A percentile compares a stretch with the other conserved stretches of the same genome.
These are phyloP conservation scores for Piromyces sp. DNA, from an alignment of 192 early-diverging fungal genomes.

Conservation along the genomic window DNA sequence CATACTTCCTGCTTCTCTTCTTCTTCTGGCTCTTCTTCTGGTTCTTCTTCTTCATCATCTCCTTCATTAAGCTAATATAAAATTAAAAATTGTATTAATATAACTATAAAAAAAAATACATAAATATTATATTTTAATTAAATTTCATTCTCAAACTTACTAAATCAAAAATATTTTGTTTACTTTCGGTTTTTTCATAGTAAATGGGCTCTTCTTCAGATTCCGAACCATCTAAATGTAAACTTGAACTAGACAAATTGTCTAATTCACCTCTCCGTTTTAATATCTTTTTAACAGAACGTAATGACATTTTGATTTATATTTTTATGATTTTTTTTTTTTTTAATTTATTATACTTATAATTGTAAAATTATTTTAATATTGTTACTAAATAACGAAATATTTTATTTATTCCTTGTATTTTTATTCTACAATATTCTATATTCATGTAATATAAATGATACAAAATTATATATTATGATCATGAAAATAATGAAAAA, in stretches of 20 bases:
- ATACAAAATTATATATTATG: too few relatives aligned
- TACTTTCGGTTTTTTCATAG: neutral
- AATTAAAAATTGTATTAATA: too few relatives aligned
- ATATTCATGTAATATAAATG: too few relatives aligned
- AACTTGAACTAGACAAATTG: neutral
- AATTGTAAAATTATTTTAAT: too few relatives aligned
- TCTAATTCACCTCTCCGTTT: neutral
- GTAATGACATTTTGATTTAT: neutral
- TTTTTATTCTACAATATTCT: too few relatives aligned
- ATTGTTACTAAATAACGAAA: too few relatives aligned
- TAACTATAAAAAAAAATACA: too few relatives aligned
- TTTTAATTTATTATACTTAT: too few relatives aligned
- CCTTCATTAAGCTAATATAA: conserved; percentile 24
- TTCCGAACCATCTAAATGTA: neutral
- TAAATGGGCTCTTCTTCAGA: neutral
- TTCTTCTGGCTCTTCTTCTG: conserved; percentile 18
- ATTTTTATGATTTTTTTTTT: too few relatives aligned
- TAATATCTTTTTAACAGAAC: neutral
- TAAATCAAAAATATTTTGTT: conserved; percentile 38
- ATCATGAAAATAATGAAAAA: too few relatives aligned
- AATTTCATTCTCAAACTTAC: conserved; percentile 14
- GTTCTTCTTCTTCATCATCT: conserved; percentile 13
- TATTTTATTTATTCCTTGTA: too few relatives aligned
- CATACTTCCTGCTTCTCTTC: conserved; percentile 31
- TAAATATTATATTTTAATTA: too few relatives aligned